Conservation (phyloP, 2,329 filamentous ascomycete species). For the Pseudophaeomoniella oleicola region DNA sequence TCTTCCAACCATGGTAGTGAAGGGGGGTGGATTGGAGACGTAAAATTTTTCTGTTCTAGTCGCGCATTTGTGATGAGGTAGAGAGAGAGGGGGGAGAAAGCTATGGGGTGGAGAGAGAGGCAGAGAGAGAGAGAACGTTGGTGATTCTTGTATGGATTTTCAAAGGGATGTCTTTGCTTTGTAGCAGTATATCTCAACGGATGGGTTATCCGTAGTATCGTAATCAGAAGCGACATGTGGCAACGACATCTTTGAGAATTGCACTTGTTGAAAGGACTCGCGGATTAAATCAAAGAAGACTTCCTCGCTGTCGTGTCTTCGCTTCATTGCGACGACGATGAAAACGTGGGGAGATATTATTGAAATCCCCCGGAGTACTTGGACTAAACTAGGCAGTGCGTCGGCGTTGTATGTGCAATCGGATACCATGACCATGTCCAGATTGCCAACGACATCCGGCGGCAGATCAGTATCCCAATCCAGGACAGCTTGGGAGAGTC, state of each 20-base stretch:
- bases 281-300: constrained; percentile 51
- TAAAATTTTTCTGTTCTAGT: background rate
- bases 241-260: constrained; percentile 19
- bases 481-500: constrained; percentile 35
- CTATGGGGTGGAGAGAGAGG: background rate
- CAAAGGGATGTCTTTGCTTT: background rate
- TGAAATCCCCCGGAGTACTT: constrained; percentile 36
- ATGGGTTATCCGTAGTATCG: constrained; percentile 18
- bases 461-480: constrained; percentile 43
- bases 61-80: background rate
- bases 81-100: background rate
- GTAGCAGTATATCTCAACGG: constrained; percentile 21
- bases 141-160: background rate
- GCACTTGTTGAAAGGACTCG: constrained; percentile 18
- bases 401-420: constrained; percentile 64
- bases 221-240: constrained; percentile 17
- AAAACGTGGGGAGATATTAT: constrained; percentile 32
- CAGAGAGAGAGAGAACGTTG: background rate
- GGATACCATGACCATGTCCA: constrained; percentile 49
- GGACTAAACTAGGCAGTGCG: constrained; percentile 48
- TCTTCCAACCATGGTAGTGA: background rate
- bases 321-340: constrained; percentile 50
- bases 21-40: background rate
- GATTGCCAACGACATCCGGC: constrained; percentile 19
- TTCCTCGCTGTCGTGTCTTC: constrained; percentile 50